Evolutionary conservation across 2,329 filamentous ascomycete genomes (phyloP).

Genomic region (Fusarium heterosporum): DNA sequence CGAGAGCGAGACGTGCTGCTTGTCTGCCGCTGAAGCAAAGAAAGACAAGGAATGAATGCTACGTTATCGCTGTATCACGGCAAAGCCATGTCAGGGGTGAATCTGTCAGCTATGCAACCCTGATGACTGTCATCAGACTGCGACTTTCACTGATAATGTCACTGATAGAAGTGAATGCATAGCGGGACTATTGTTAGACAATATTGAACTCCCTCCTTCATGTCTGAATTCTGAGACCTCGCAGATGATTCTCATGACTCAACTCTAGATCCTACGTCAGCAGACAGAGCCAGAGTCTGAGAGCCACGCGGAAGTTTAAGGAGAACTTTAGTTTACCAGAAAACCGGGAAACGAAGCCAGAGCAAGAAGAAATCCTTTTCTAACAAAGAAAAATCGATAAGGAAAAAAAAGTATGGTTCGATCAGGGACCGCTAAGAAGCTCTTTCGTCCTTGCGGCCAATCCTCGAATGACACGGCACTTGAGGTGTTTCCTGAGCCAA

Average conservation of each 20-base stretch:
- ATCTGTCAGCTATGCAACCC: conserved; percentile 19
- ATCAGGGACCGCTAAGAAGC: conserved; percentile 19
- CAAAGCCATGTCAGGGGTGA: conserved; percentile 35
- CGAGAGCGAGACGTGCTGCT: neutral
- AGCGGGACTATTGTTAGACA: conserved; percentile 11
- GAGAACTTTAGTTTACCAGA: conserved; percentile 7
- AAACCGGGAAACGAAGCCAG: conserved; percentile 18
- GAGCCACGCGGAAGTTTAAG: conserved; percentile 21
- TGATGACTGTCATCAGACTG: conserved; percentile 29
- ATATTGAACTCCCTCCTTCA: neutral
- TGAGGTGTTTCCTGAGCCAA: conserved; percentile 36
- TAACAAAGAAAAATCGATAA: neutral
- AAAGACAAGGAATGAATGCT: conserved; percentile 16
- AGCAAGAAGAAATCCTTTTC: conserved; percentile 23
- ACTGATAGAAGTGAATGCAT: conserved; percentile 8
- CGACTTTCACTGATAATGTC: conserved; percentile 8
- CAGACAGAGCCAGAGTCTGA: conserved; percentile 26
- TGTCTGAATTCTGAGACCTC: conserved; percentile 14
- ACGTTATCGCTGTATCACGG: conserved; percentile 22
- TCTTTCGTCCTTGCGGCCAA: conserved; percentile 32
- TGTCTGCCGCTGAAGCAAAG: conserved; percentile 35
- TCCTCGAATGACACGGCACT: conserved; percentile 44
- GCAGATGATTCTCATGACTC: conserved; percentile 34
- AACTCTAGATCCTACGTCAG: conserved; percentile 23
- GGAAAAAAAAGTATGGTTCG: conserved; percentile 19